A percentile compares a stretch with the other conserved stretches of the same genome.
Conservation (phyloP, 495 filamentous ascomycete species). For the Xylaria cubensis region DNA sequence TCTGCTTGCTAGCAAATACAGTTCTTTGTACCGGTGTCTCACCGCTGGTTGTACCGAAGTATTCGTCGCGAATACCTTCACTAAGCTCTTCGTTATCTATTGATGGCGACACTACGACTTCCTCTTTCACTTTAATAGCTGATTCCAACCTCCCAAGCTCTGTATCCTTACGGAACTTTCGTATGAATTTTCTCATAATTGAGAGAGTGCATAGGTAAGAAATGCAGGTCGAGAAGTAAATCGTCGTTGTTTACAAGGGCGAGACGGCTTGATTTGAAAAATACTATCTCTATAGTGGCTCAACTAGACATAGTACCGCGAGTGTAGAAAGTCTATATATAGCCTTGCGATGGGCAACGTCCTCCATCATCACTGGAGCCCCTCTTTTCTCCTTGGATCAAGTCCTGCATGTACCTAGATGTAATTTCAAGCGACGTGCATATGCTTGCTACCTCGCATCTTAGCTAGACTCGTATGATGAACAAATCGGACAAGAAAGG, state of each 20-base stretch:
- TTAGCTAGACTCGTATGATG: neutral
- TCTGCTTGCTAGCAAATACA: neutral
- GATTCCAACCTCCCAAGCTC: neutral
- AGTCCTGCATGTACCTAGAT: neutral
- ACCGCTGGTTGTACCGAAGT: no score
- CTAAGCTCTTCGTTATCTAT: neutral
- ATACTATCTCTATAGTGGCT: neutral
- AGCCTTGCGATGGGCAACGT: neutral
- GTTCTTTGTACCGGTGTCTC: neutral
- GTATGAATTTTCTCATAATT: neutral
- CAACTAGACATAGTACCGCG: neutral
- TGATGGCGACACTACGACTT: neutral
- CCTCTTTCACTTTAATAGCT: neutral
- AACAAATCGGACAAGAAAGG: neutral
- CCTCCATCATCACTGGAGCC: neutral
- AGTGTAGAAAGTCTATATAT: neutral
- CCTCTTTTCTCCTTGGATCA: neutral
- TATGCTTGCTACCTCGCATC: neutral
- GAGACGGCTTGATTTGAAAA: neutral
- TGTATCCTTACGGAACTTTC: neutral
- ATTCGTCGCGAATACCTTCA: neutral
- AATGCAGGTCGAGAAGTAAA: neutral
- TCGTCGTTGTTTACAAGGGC: neutral
- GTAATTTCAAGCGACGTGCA: neutral
- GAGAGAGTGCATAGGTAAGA: neutral